Percentiles rank a stretch among this genome's conserved stretches.
These are phyloP conservation scores for Blastobotrys mokoenaii DNA, from an alignment of 805 yeast species.

Conservation along the genomic window DNA sequence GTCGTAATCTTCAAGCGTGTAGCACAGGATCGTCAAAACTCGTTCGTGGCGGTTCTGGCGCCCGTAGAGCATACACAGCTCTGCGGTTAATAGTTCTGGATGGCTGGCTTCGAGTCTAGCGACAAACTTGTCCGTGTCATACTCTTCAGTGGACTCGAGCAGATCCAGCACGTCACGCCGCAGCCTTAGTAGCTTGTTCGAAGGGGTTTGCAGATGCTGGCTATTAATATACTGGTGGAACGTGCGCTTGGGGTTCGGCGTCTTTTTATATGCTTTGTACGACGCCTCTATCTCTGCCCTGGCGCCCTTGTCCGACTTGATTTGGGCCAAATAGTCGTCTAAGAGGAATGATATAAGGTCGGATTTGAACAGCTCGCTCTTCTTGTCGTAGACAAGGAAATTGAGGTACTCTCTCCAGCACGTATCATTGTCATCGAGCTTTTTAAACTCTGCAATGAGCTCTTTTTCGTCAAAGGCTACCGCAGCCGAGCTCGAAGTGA, in stretches of 20 bases:
- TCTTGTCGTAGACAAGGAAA: slow-evolving; percentile 23
- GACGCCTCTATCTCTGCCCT: slow-evolving; percentile 12
- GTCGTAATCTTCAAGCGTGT: slow-evolving; percentile 27
- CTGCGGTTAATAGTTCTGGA: slow-evolving; percentile 22
- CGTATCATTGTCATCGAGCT: slow-evolving; percentile 24
- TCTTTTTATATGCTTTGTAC: slow-evolving; percentile 13
- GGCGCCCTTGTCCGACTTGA: slow-evolving; percentile 10
- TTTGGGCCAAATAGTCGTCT: slow-evolving; percentile 26
- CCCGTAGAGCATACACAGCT: slow-evolving; percentile 27
- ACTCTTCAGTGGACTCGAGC: slow-evolving; percentile 17
- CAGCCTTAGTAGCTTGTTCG: slow-evolving; percentile 11
- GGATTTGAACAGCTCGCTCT: slow-evolving; percentile 20
- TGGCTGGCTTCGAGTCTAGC: slow-evolving; percentile 18
- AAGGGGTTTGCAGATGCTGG: not conserved
- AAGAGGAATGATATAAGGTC: slow-evolving; percentile 29
- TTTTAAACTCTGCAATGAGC: slow-evolving; percentile 25
- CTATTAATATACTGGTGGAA: slow-evolving; percentile 20
- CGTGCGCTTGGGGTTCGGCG: slow-evolving; percentile 25
- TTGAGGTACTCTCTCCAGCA: slow-evolving; percentile 31
- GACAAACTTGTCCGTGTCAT: slow-evolving; percentile 18
- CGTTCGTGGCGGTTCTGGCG: slow-evolving; percentile 27
- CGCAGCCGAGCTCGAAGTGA: slow-evolving; percentile 25
- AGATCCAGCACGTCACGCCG: slow-evolving; percentile 22
- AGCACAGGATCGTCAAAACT: slow-evolving; percentile 26
- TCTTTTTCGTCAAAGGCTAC: slow-evolving; percentile 26